phyloP scores from a whole-genome alignment of 163 green algal genomes.

The Scenedesmus sp. region DNA sequence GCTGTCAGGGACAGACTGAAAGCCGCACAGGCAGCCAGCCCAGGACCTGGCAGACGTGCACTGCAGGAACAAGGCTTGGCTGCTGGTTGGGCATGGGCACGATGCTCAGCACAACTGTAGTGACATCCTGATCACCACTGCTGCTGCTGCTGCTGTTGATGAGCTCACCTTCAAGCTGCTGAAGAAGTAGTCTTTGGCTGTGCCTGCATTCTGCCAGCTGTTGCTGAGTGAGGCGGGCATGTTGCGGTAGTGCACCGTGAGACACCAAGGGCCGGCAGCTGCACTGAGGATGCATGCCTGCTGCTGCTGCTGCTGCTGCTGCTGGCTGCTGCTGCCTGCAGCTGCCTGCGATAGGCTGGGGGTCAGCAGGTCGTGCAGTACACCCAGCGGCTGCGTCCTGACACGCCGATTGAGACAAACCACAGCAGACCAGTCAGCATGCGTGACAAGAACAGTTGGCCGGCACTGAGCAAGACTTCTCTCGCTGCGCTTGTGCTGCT shows the following conservation, averaged over 20 bases:
- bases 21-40: no score
- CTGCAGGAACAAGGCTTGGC: no score
- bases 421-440: no score
- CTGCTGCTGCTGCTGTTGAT: background rate
- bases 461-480: no score
- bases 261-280: constrained; percentile 54
- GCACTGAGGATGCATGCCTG: background rate
- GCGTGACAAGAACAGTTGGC: no score
- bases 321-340: background rate
- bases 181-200: constrained; percentile 58
- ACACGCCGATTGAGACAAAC: no score
- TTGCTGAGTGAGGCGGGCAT: constrained; percentile 46
- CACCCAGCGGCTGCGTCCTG: constrained; percentile 63
- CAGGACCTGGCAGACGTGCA: no score
- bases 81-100: no score
- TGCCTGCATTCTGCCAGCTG: constrained; percentile 55
- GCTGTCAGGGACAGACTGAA: no score
- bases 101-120: background rate
- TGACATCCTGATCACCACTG: no score
- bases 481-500: no score
- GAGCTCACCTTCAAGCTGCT: constrained; percentile 64
- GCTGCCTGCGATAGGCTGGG: background rate
- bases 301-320: constrained; percentile 43
- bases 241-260: constrained; percentile 67
- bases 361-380: constrained; percentile 63